These are phyloP conservation scores for Sporothrix brunneoviolacea DNA, from an alignment of 2,329 filamentous ascomycete genomes.

Conservation along the genomic window DNA sequence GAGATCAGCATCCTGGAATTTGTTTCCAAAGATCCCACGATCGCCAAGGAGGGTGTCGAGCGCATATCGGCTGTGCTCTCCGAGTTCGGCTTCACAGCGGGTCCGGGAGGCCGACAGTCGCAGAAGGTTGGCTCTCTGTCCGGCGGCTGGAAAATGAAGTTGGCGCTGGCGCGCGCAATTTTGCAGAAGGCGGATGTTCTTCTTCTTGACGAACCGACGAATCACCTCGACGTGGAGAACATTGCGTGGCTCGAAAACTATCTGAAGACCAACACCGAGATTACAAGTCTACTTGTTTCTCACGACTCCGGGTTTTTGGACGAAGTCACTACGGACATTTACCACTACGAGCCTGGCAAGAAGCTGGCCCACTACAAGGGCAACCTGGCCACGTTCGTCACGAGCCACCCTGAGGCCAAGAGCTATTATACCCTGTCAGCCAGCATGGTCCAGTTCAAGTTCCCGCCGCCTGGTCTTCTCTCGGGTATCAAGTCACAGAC, in stretches of 20 bases:
- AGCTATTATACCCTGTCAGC: slow-evolving; percentile 95
- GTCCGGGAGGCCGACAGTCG: slow-evolving; percentile 80
- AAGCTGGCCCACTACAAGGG: slow-evolving; percentile 84
- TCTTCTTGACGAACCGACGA: slow-evolving; percentile 95
- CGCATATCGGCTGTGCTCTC: slow-evolving; percentile 77
- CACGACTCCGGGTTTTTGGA: slow-evolving; percentile 98
- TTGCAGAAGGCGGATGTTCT: slow-evolving; percentile 94
- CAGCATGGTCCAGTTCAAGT: slow-evolving; percentile 90
- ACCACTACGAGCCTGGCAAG: slow-evolving; percentile 94
- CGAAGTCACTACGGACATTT: slow-evolving; percentile 96
- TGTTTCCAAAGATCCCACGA: slow-evolving; percentile 79
- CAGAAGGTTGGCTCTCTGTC: slow-evolving; percentile 91
- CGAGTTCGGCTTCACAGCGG: slow-evolving; percentile 90
- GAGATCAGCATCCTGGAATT: slow-evolving; percentile 95
- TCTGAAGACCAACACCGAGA: slow-evolving; percentile 89
- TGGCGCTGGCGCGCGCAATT: slow-evolving; percentile 93
- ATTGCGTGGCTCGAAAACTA: slow-evolving; percentile 95
- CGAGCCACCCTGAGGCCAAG: slow-evolving; percentile 87
- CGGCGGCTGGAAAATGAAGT: slow-evolving; percentile 99
- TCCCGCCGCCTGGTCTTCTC: slow-evolving; percentile 89
- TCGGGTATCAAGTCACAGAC: slow-evolving; percentile 94
- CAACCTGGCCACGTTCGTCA: slow-evolving; percentile 77
- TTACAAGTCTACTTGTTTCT: slow-evolving; percentile 94
- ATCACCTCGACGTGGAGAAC: slow-evolving; percentile 94
- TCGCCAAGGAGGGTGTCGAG: slow-evolving; percentile 69